phyloP scores from a whole-genome alignment of 1,284 basidiomycete species.

The Bondarzewia mesenterica region DNA sequence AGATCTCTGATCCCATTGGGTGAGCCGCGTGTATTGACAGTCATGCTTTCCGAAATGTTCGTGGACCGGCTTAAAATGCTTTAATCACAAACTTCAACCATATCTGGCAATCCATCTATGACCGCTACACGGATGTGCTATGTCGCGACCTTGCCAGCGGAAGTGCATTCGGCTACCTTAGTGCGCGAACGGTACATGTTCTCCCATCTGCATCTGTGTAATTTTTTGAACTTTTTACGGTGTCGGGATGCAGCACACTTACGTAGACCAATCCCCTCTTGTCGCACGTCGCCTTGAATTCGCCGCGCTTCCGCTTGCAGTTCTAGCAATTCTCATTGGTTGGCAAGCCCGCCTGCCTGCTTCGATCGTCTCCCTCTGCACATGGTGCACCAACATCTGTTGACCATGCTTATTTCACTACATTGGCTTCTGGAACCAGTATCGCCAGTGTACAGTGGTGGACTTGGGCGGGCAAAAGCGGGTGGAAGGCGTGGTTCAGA shows the following conservation, averaged over 20 bases:
- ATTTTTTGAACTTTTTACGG: background rate
- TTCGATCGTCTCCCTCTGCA: slow-evolving; percentile 41
- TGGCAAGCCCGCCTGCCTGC: slow-evolving; percentile 71
- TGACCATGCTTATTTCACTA: too few relatives aligned
- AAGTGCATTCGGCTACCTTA: slow-evolving; percentile 58
- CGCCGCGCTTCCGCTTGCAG: slow-evolving; percentile 86
- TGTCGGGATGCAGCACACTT: slow-evolving; percentile 61
- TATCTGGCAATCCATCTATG: slow-evolving; percentile 92
- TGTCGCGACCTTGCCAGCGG: slow-evolving; percentile 89
- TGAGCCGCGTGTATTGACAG: slow-evolving; percentile 64
- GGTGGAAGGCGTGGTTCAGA: slow-evolving; percentile 18
- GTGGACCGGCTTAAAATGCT: slow-evolving; percentile 99
- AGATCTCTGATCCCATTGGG: too few relatives aligned
- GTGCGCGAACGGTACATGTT: slow-evolving; percentile 54
- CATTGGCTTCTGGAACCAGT: too few relatives aligned
- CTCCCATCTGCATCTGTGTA: background rate
- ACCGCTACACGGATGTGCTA: slow-evolving; percentile 92
- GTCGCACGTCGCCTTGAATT: slow-evolving; percentile 93
- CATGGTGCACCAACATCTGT: background rate
- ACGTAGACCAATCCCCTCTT: slow-evolving; percentile 93
- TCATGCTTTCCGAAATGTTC: slow-evolving; percentile 86
- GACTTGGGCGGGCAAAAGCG: slow-evolving; percentile 25
- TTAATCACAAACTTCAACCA: slow-evolving; percentile 99
- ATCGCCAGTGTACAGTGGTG: slow-evolving; percentile 27
- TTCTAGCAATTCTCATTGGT: slow-evolving; percentile 83